A percentile compares a stretch with the other conserved stretches of the same genome.
Evolutionary conservation across 345 rosid species (phyloP).

Genomic region (Hypericum androsaemum): DNA sequence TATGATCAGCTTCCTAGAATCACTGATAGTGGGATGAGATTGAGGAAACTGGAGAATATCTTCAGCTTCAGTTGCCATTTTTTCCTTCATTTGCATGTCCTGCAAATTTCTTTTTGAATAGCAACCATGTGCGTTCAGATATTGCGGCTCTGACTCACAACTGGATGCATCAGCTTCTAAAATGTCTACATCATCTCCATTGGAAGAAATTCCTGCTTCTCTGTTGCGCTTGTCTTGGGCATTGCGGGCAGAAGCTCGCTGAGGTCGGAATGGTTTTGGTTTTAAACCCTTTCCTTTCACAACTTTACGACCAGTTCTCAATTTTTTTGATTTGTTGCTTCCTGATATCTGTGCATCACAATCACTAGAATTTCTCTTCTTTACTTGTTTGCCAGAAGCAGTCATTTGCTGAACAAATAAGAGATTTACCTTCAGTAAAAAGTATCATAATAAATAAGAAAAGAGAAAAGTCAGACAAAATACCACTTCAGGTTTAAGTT

Average conservation of each 20-base stretch:
- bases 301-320: constrained; percentile 15
- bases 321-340: constrained; percentile 15
- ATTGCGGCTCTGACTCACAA: constrained; percentile 12
- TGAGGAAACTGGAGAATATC: constrained; percentile 9
- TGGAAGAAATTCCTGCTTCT: constrained; percentile 15
- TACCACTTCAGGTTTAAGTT: constrained; percentile 12
- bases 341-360: constrained; percentile 2
- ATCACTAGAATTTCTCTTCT: constrained; percentile 15
- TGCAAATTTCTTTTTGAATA: constrained; percentile 5
- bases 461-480: background rate
- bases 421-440: constrained; percentile 1
- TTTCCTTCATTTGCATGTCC: constrained; percentile 3
- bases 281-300: constrained; percentile 15
- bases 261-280: constrained; percentile 16
- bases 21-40: constrained; percentile 9
- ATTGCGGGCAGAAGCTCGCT: constrained; percentile 23
- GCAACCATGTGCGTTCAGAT: constrained; percentile 5
- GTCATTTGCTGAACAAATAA: constrained; percentile 9
- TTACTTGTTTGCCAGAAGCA: constrained; percentile 13
- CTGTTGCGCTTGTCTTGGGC: constrained; percentile 11
- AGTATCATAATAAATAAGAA: background rate
- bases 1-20: constrained; percentile 15
- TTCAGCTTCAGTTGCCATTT: constrained; percentile 1
- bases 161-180: constrained; percentile 12
- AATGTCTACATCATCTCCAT: constrained; percentile 15